Conservation (phyloP, 2,329 filamentous ascomycete species). For the Tolypocladium inflatum region DNA sequence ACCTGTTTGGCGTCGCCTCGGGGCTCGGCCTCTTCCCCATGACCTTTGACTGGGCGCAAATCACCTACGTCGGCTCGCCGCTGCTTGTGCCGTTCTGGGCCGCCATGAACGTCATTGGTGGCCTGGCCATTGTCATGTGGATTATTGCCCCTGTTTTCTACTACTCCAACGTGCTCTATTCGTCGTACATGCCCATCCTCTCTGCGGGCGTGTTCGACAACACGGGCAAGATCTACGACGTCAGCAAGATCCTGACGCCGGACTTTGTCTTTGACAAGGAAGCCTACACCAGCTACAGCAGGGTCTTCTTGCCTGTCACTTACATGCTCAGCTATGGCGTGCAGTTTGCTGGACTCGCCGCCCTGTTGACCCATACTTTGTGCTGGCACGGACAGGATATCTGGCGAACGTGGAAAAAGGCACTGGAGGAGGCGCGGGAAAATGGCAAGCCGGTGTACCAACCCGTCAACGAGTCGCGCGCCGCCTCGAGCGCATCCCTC, state of each 20-base stretch:
- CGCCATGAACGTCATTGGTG: constrained; percentile 74
- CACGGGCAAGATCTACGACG: constrained; percentile 68
- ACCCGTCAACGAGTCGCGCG: constrained; percentile 29
- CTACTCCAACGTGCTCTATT: constrained; percentile 70
- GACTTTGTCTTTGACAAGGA: constrained; percentile 71
- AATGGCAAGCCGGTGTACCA: constrained; percentile 43
- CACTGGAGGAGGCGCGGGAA: constrained; percentile 52
- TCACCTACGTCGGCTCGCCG: constrained; percentile 80
- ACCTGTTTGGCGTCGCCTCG: constrained; percentile 78
- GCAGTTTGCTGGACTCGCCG: constrained; percentile 74
- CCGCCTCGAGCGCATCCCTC: constrained; percentile 8
- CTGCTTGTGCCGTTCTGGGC: constrained; percentile 81
- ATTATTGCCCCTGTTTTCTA: constrained; percentile 71
- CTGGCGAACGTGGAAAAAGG: constrained; percentile 63
- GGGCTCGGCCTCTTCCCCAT: constrained; percentile 76
- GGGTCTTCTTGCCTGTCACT: constrained; percentile 77
- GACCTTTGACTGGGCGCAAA: constrained; percentile 87
- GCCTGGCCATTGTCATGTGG: constrained; percentile 78
- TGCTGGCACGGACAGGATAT: constrained; percentile 84
- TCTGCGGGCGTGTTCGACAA: constrained; percentile 83
- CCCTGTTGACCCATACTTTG: constrained; percentile 68
- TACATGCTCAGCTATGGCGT: constrained; percentile 81
- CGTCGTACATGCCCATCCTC: constrained; percentile 78
- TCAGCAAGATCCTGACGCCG: constrained; percentile 66
- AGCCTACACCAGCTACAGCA: constrained; percentile 72